These are phyloP conservation scores for Saccharum hybrid DNA, from an alignment of 202 grass and related monocot genomes.

Conservation along the genomic window DNA sequence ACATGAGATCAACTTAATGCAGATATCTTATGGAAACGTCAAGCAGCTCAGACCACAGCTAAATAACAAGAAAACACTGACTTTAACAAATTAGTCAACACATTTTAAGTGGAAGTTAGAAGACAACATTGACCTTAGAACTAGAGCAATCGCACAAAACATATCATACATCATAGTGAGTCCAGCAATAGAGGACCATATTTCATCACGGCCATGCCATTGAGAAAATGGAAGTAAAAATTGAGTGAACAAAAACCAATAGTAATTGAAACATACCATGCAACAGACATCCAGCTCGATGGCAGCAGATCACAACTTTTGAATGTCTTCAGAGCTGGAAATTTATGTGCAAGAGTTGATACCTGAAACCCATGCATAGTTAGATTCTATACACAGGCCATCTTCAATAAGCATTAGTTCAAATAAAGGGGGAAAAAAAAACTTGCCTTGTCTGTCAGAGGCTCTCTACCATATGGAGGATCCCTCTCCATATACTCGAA, in stretches of 20 bases:
- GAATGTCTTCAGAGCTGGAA: slow-evolving; percentile 84
- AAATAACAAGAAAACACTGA: slow-evolving; percentile 28
- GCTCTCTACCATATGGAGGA: slow-evolving; percentile 83
- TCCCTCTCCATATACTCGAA: slow-evolving; percentile 89
- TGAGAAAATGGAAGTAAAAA: slow-evolving; percentile 5
- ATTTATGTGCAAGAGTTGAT: slow-evolving; percentile 75
- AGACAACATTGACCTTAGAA: not conserved
- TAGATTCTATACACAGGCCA: slow-evolving; percentile 38
- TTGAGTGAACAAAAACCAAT: slow-evolving; percentile 9
- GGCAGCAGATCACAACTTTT: slow-evolving; percentile 85
- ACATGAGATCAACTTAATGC: not conserved
- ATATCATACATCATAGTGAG: not conserved
- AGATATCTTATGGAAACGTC: not conserved
- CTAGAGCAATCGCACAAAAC: not conserved
- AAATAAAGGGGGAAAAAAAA: not conserved
- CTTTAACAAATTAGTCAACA: not conserved
- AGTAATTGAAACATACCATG: slow-evolving; percentile 70
- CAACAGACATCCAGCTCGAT: slow-evolving; percentile 98
- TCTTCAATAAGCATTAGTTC: slow-evolving; percentile 22
- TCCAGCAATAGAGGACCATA: not conserved
- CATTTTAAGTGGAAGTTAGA: not conserved
- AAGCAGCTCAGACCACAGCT: not conserved
- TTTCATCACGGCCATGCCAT: not conserved
- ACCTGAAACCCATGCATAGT: slow-evolving; percentile 59
- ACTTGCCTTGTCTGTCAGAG: slow-evolving; percentile 88